phyloP scores from a whole-genome alignment of 306 rosid genomes.

The Cucurbita argyrosperma region DNA sequence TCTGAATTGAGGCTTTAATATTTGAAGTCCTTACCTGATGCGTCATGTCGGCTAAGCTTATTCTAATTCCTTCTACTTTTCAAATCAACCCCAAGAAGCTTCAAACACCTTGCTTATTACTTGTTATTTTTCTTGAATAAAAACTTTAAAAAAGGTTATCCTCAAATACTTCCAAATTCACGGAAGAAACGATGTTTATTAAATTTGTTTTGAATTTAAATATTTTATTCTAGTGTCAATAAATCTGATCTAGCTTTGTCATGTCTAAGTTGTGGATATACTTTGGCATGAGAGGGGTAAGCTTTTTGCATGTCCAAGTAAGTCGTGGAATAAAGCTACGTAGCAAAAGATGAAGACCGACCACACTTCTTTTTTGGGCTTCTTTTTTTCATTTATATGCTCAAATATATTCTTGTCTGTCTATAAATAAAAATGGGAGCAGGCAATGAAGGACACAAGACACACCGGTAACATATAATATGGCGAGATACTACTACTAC shows the following conservation, averaged over 20 bases:
- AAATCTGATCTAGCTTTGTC: too few relatives aligned
- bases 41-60: neutral
- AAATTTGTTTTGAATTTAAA: too few relatives aligned
- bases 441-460: too few relatives aligned
- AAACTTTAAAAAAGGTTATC: neutral
- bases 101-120: neutral
- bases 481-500: slow-evolving; percentile 33
- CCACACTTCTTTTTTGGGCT: neutral
- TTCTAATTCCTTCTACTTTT: neutral
- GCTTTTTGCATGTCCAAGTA: neutral
- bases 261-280: neutral
- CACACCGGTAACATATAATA: too few relatives aligned
- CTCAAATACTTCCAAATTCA: too few relatives aligned
- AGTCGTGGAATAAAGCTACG: neutral
- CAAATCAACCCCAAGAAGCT: neutral
- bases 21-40: neutral
- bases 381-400: too few relatives aligned
- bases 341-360: too few relatives aligned
- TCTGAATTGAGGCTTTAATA: neutral
- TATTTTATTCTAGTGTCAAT: too few relatives aligned
- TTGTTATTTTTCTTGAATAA: too few relatives aligned
- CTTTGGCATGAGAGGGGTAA: neutral
- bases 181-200: too few relatives aligned
- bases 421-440: too few relatives aligned
- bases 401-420: neutral